Base-by-base conservation (phyloP, 208 protist species). In the Zelonia costaricensis region DNA sequence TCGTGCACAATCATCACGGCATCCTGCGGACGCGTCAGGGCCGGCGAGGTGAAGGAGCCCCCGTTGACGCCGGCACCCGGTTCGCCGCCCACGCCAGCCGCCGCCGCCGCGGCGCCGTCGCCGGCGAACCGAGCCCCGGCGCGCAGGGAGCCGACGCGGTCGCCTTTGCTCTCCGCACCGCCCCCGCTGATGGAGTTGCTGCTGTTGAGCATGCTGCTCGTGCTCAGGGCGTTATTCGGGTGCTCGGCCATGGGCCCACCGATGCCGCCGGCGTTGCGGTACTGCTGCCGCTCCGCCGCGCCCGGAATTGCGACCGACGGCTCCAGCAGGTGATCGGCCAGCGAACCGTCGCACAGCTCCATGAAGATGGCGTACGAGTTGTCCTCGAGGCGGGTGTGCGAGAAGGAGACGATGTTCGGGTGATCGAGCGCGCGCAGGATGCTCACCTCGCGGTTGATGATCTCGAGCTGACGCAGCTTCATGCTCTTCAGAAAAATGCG, bases 311-410 rank as follows among this genome's bases (percentile, higher is more conserved):
- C 55, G 20, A 57, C 52, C 27, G 48, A 51, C 36, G 77, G 61
- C 53, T 69, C 58, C 7, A 67, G 49, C 0, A 90, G 54, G 28
- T 74, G 40, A 25, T 87, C 52, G 4, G 47, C 65, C 22, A 94
- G 60, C 10, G 68, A 86, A 25, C 68, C 68, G 27, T 92, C 78
- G 40, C 83, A 83, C 27, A 94, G 68, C 66, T 94, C 84, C 88
- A 94, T 94, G 49, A 92, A 94, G 45, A 94, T 90, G 27, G 60
- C 78, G 47, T 81, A 87, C 22, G 74, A 57, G 46, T 90, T 82
- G 33, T 80, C 80, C 48, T 92, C 83, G 20, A 88, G 58, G 22
- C 64, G 55, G 1, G 79, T 81, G 69, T 94, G 88, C 0, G 82
- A 91, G 52, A 92, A 85, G 22, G 62, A 77, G 27, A 94, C 78